Percentiles rank a stretch among this genome's conserved stretches.
These are phyloP conservation scores for Liriodendron chinense DNA, from an alignment of 164 flowering plant species.

Conservation along the genomic window DNA sequence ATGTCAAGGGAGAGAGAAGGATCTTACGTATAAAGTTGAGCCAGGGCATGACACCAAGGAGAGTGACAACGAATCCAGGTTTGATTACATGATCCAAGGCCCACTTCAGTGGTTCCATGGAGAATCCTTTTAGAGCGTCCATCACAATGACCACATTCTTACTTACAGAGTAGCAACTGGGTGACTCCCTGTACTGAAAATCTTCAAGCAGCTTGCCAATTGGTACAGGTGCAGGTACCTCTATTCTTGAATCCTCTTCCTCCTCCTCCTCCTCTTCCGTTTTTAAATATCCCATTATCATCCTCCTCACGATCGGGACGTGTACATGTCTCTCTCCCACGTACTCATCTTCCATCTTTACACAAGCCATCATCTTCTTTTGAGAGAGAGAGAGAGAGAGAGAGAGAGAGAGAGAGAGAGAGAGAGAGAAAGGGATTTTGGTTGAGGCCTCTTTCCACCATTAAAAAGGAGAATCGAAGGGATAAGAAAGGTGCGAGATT, in stretches of 20 bases:
- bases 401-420: neutral
- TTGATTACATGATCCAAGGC: constrained; percentile 30
- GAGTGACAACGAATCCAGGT: constrained; percentile 31
- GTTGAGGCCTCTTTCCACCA: neutral
- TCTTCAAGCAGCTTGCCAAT: constrained; percentile 2
- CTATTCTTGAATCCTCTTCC: neutral
- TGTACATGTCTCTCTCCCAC: neutral
- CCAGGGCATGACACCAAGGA: constrained; percentile 61
- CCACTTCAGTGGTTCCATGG: constrained; percentile 35
- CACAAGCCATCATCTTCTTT: neutral
- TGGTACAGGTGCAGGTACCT: neutral
- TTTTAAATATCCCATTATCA: neutral
- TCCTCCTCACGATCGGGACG: neutral
- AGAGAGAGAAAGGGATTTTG: constrained; percentile 6
- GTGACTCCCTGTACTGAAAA: constrained; percentile 12
- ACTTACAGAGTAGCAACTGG: neutral
- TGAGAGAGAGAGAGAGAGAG: neutral
- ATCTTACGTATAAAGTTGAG: constrained; percentile 43
- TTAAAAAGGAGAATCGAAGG: neutral
- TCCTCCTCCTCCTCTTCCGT: neutral
- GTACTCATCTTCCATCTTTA: neutral
- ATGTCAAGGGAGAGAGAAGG: neutral
- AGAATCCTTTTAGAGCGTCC: constrained; percentile 42
- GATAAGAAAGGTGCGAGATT: neutral
- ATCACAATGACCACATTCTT: constrained; percentile 43